Evolutionary conservation across 106 monocot species (phyloP).

Genomic region (Allium fistulosum): DNA sequence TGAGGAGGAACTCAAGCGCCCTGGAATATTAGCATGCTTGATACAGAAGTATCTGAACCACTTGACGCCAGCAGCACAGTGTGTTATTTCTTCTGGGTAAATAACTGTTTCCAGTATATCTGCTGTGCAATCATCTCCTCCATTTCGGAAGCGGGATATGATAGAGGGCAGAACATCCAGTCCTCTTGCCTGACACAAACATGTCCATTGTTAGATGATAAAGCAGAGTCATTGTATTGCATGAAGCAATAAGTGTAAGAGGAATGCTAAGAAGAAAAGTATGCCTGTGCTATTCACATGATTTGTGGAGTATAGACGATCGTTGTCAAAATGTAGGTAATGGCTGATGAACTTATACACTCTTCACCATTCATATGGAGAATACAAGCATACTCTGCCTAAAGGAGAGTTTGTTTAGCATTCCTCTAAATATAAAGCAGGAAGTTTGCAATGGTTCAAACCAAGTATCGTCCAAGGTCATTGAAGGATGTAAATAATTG

Average conservation of each 20-base stretch:
- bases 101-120: constrained; percentile 55
- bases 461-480: too few species aligned
- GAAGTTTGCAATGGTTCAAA: too few species aligned
- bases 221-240: not conserved
- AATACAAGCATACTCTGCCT: too few species aligned
- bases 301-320: too few species aligned
- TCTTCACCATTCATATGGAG: too few species aligned
- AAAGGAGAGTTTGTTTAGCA: too few species aligned
- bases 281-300: too few species aligned
- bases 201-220: not conserved
- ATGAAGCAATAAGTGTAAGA: not conserved
- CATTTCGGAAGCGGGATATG: constrained; percentile 66
- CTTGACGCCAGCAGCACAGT: constrained; percentile 80
- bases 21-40: not conserved
- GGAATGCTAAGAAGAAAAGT: too few species aligned
- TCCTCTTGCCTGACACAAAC: constrained; percentile 64
- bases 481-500: too few species aligned
- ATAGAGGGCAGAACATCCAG: constrained; percentile 79
- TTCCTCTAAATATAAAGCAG: too few species aligned
- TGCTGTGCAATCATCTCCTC: constrained; percentile 73
- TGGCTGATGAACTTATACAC: too few species aligned
- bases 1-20: not conserved
- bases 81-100: constrained; percentile 85
- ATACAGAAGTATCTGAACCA: constrained; percentile 81
- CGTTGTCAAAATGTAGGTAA: too few species aligned